Conservation (phyloP, 306 rosid species). For the Dalbergia oliveri region DNA sequence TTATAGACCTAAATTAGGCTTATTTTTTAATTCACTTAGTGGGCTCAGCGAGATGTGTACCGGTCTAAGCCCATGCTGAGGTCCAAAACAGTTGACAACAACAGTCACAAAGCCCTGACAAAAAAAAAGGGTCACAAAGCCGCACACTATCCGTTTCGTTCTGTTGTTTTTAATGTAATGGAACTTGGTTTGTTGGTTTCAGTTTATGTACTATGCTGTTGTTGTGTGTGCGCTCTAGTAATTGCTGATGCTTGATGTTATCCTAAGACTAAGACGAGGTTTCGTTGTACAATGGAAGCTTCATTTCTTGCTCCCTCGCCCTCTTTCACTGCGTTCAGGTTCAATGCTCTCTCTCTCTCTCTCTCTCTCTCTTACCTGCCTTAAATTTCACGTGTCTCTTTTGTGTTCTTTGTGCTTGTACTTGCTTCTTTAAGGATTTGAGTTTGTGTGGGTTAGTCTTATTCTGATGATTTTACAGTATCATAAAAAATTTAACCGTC, state of each 20-base stretch:
- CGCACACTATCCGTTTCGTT: constrained; percentile 13
- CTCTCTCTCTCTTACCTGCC: not conserved
- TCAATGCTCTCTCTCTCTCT: constrained; percentile 18
- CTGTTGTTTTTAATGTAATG: not conserved
- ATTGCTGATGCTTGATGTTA: not conserved
- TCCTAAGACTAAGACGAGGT: not conserved
- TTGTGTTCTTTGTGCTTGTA: not conserved
- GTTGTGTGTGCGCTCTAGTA: not conserved
- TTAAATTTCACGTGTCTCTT: not conserved
- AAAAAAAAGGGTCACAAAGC: no score
- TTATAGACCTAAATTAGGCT: not conserved
- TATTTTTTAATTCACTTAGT: not conserved
- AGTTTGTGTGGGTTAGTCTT: not conserved
- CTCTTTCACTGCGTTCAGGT: constrained; percentile 51
- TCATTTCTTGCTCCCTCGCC: constrained; percentile 51
- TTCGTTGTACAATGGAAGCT: constrained; percentile 52
- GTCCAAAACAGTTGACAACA: not conserved
- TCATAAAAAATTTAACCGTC: not conserved
- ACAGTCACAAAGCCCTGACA: not conserved
- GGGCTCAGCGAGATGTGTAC: not conserved
- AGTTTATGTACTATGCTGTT: no score
- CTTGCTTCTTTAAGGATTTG: not conserved
- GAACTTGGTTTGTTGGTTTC: not conserved
- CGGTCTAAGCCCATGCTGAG: not conserved
- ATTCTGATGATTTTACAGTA: not conserved